Evolutionary conservation across 2,329 filamentous ascomycete genomes (phyloP).

Genomic region (Chrysoporthe austroafricana): DNA sequence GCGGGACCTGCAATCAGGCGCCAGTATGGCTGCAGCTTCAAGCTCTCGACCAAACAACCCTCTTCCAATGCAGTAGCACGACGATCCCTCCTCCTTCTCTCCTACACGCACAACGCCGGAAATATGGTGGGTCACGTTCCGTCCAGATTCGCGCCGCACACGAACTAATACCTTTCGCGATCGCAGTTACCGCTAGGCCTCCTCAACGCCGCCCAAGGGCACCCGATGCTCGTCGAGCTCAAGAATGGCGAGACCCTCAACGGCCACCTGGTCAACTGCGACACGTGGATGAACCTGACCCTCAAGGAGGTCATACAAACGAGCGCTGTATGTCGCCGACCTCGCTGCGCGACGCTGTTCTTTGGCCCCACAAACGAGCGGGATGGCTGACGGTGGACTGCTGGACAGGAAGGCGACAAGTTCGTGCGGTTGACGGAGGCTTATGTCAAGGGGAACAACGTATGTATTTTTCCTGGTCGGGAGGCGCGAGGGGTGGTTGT

Average conservation of each 20-base stretch:
- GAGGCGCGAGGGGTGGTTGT: neutral
- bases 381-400: constrained; percentile 24
- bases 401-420: constrained; percentile 78
- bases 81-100: neutral
- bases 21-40: constrained; percentile 1
- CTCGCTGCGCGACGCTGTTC: neutral
- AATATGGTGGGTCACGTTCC: constrained; percentile 25
- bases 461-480: constrained; percentile 50
- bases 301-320: constrained; percentile 97
- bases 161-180: neutral
- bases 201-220: constrained; percentile 92
- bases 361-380: neutral
- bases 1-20: constrained; percentile 15
- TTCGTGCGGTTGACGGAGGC: constrained; percentile 92
- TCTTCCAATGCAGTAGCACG: constrained; percentile 20
- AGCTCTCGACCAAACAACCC: neutral
- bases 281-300: constrained; percentile 99
- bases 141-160: neutral
- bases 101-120: neutral
- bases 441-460: constrained; percentile 97
- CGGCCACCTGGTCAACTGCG: constrained; percentile 93
- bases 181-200: constrained; percentile 74
- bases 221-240: constrained; percentile 96
- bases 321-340: constrained; percentile 63
- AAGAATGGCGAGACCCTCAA: constrained; percentile 98